Conservation (phyloP, 1,139 yeast genomes). For the Geotrichum reessii region DNA sequence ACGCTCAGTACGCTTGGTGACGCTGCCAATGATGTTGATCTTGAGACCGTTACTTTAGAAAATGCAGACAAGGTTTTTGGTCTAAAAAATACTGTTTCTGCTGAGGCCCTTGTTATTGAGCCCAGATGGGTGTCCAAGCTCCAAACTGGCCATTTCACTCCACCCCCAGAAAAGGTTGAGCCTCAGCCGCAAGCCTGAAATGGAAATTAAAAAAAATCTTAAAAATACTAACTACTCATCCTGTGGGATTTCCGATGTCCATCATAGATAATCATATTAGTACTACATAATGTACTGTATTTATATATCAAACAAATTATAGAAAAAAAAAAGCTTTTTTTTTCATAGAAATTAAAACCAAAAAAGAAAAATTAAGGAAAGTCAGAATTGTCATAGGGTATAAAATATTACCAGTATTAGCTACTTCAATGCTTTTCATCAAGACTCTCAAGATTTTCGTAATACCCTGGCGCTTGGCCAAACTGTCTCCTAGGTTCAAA, state of each 20-base stretch:
- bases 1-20: slow-evolving; percentile 39
- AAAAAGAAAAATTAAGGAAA: too few species aligned
- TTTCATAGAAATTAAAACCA: too few species aligned
- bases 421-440: slow-evolving; percentile 15
- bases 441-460: slow-evolving; percentile 21
- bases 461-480: slow-evolving; percentile 26
- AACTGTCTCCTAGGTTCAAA: slow-evolving; percentile 22
- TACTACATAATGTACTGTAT: too few species aligned
- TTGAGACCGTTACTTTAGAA: background rate
- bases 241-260: background rate
- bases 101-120: slow-evolving; percentile 33
- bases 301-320: background rate
- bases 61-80: background rate
- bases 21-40: slow-evolving; percentile 18
- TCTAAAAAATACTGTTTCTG: slow-evolving; percentile 27
- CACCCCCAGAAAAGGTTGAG: background rate
- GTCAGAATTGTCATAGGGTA: background rate
- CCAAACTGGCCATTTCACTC: slow-evolving; percentile 16
- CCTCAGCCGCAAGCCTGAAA: background rate
- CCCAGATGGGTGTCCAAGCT: slow-evolving; percentile 33
- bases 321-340: background rate
- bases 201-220: background rate
- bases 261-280: background rate
- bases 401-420: slow-evolving; percentile 1
- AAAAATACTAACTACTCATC: background rate